Percentiles rank a stretch among this genome's conserved stretches.
Evolutionary conservation across 139 green algal genomes (phyloP).

Genomic region (Ettlia oleoabundans): DNA sequence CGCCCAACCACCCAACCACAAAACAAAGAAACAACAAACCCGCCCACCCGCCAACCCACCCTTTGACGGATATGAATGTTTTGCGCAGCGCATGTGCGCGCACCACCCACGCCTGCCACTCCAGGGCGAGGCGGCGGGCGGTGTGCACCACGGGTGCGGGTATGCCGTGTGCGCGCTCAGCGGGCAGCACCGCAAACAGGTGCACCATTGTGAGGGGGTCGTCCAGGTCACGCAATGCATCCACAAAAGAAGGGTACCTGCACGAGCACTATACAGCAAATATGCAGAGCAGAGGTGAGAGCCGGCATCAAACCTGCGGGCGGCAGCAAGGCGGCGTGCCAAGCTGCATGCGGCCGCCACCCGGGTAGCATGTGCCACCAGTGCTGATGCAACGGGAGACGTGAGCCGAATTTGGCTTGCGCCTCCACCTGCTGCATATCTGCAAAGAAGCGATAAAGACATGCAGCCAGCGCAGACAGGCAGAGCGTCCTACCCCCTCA

Average conservation of each 20-base stretch:
- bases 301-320: too few species aligned
- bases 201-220: conserved; percentile 96
- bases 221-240: conserved; percentile 98
- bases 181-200: conserved; percentile 95
- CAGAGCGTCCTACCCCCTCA: neutral
- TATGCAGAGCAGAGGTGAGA: too few species aligned
- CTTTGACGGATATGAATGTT: conserved; percentile 97
- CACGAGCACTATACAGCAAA: too few species aligned
- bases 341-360: too few species aligned
- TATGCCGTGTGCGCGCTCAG: conserved; percentile 60
- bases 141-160: conserved; percentile 55
- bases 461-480: too few species aligned
- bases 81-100: conserved; percentile 84
- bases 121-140: conserved; percentile 79
- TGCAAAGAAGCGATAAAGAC: too few species aligned
- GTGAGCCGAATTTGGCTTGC: too few species aligned
- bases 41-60: conserved; percentile 36
- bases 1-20: neutral
- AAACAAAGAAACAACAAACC: too few species aligned
- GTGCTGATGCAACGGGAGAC: too few species aligned
- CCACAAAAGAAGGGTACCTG: conserved; percentile 97
- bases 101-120: conserved; percentile 96
- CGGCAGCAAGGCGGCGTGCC: neutral
- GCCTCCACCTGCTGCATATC: too few species aligned
- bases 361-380: too few species aligned